Conservation (phyloP, 1,284 basidiomycete species). For the Ceratobasidium sp. region DNA sequence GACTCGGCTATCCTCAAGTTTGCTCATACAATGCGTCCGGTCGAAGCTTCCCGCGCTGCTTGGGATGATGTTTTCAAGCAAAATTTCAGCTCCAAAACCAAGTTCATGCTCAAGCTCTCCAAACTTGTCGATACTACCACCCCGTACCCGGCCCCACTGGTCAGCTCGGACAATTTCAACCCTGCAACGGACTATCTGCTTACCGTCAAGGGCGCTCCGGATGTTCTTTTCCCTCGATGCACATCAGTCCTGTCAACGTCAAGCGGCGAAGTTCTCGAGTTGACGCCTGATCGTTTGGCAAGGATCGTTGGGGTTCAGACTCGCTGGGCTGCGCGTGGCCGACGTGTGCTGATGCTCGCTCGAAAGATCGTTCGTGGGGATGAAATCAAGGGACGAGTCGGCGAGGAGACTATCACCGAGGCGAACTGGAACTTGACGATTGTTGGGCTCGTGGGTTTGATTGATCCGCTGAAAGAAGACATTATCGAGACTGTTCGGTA, state of each 20-base stretch:
- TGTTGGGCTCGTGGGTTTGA: constrained; percentile 57
- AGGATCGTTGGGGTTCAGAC: constrained; percentile 49
- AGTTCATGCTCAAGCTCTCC: constrained; percentile 54
- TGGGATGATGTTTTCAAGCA: constrained; percentile 53
- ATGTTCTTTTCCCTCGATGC: constrained; percentile 53
- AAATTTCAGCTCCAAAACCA: constrained; percentile 57
- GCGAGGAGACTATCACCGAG: constrained; percentile 24
- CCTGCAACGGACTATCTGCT: constrained; percentile 46
- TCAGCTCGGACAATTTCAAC: constrained; percentile 44
- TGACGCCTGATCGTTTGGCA: constrained; percentile 46
- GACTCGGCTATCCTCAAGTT: constrained; percentile 55
- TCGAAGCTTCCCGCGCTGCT: constrained; percentile 42
- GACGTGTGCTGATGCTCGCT: constrained; percentile 52
- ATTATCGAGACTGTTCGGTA: constrained; percentile 59
- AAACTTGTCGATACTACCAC: constrained; percentile 38
- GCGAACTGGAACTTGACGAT: constrained; percentile 52
- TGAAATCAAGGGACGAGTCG: constrained; percentile 49
- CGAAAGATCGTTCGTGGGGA: constrained; percentile 16
- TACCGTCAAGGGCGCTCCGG: constrained; percentile 53
- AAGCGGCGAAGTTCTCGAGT: constrained; percentile 47
- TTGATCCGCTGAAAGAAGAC: constrained; percentile 61
- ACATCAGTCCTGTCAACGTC: constrained; percentile 46
- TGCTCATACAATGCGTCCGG: constrained; percentile 48
- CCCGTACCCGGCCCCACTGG: constrained; percentile 46
- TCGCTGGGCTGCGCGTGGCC: constrained; percentile 54